Percentiles rank a stretch among this genome's conserved stretches.
These are phyloP conservation scores for Mycena galericulata DNA, from an alignment of 768 basidiomycete genomes.

Conservation along the genomic window DNA sequence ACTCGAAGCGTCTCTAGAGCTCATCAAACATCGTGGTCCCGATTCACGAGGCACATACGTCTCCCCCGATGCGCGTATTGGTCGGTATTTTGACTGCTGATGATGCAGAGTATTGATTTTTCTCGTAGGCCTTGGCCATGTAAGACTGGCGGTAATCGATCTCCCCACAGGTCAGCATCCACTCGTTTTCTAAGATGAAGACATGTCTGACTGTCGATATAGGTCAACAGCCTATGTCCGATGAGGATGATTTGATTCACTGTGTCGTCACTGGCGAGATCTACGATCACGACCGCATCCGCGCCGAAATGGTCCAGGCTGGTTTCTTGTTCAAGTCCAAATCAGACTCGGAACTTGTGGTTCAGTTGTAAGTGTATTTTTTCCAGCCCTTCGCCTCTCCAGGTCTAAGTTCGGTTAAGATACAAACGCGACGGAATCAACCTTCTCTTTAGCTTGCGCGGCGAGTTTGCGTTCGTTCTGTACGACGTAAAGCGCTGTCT, in stretches of 20 bases:
- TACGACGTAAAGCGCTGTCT: slow-evolving; percentile 29
- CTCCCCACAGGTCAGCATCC: too few relatives aligned
- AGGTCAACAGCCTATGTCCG: slow-evolving; percentile 34
- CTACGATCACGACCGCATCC: slow-evolving; percentile 35
- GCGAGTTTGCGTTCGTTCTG: slow-evolving; percentile 37
- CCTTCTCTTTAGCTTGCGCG: slow-evolving; percentile 28
- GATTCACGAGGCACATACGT: slow-evolving; percentile 32
- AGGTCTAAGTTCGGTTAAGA: background rate
- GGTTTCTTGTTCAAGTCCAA: slow-evolving; percentile 33
- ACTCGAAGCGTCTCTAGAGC: slow-evolving; percentile 23
- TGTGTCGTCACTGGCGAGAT: slow-evolving; percentile 34
- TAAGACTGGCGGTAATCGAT: too few relatives aligned
- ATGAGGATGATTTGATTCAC: slow-evolving; percentile 25
- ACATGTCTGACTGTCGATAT: slow-evolving; percentile 34
- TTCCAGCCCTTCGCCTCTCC: too few relatives aligned
- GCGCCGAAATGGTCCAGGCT: slow-evolving; percentile 19
- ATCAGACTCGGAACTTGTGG: slow-evolving; percentile 34
- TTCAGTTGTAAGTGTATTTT: slow-evolving; percentile 34
- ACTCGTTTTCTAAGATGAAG: too few relatives aligned
- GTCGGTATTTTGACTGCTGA: slow-evolving; percentile 4
- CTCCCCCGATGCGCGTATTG: slow-evolving; percentile 30
- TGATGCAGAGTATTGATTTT: too few relatives aligned
- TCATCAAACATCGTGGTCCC: slow-evolving; percentile 32
- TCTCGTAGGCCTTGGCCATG: too few relatives aligned
- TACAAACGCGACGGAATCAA: slow-evolving; percentile 34